Evolutionary conservation across 345 rosid species (phyloP).

Genomic region (Syzygium grande): DNA sequence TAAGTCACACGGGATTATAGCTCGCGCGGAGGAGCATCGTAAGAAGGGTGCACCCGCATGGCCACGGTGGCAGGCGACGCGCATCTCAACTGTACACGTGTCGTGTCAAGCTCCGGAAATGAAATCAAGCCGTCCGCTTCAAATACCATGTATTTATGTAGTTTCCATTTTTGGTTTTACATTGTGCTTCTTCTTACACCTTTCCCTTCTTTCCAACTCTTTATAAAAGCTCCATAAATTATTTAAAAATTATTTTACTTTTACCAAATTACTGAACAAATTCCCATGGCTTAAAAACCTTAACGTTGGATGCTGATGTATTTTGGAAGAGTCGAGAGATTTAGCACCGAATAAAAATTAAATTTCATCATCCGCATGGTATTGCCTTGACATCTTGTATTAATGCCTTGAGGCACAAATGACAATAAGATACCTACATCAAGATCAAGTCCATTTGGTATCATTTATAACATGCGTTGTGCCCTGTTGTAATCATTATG

Average conservation of each 20-base stretch:
- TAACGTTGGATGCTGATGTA: not conserved
- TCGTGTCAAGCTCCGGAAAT: not conserved
- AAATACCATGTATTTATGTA: not conserved
- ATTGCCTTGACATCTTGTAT: not conserved
- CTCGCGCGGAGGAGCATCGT: not conserved
- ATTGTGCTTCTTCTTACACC: not conserved
- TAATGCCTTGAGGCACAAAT: not conserved
- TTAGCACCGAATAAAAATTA: not conserved
- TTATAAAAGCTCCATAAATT: not conserved
- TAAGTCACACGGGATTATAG: not conserved
- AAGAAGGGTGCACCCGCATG: not conserved
- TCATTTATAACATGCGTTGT: not conserved
- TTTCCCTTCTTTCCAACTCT: not conserved
- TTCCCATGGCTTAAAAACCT: not conserved
- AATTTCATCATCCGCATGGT: not conserved
- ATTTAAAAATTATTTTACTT: not conserved
- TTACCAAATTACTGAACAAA: not conserved
- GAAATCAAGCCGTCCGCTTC: not conserved
- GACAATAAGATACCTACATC: fast-evolving
- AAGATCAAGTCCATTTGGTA: not conserved
- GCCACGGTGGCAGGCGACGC: not conserved
- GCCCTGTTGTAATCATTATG: fast-evolving
- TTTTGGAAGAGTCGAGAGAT: not conserved
- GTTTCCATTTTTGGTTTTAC: not conserved
- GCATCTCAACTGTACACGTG: not conserved